Percentiles rank a stretch among this genome's conserved stretches.
Evolutionary conservation across 371 early-diverging fungal species (phyloP).

Genomic region (Aphelidium insulamus): DNA sequence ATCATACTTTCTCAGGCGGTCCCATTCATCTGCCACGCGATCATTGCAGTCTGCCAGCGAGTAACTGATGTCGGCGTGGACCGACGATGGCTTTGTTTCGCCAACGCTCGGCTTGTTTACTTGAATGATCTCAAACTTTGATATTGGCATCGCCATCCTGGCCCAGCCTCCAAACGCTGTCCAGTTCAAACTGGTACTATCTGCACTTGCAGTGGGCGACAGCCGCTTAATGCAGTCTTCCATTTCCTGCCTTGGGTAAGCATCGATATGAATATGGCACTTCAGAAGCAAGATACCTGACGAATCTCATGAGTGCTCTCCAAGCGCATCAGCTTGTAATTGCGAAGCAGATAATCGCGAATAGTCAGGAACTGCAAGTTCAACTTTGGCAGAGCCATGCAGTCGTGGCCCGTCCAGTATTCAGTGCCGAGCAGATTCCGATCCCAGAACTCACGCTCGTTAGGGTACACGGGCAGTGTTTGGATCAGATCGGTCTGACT

Average conservation of each 20-base stretch:
- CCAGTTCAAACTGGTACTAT: too few relatives aligned
- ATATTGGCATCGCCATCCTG: slow-evolving; percentile 59
- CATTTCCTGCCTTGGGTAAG: too few relatives aligned
- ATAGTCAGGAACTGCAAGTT: slow-evolving; percentile 78
- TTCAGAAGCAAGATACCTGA: too few relatives aligned
- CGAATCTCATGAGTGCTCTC: slow-evolving; percentile 62
- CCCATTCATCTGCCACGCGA: slow-evolving; percentile 66
- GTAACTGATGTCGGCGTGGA: slow-evolving; percentile 45
- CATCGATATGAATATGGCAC: too few relatives aligned
- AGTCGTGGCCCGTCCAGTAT: too few relatives aligned
- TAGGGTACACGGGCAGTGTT: slow-evolving; percentile 51
- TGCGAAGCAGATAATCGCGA: slow-evolving; percentile 69
- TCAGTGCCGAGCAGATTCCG: too few relatives aligned
- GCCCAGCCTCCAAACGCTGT: slow-evolving; percentile 78
- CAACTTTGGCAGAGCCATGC: slow-evolving; percentile 65
- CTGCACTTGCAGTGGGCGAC: too few relatives aligned
- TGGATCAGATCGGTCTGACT: slow-evolving; percentile 47
- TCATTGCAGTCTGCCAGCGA: slow-evolving; percentile 25
- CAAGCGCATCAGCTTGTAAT: slow-evolving; percentile 53
- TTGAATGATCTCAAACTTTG: slow-evolving; percentile 33
- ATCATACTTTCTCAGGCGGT: slow-evolving; percentile 52
- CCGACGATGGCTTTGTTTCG: slow-evolving; percentile 38
- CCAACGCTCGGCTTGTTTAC: slow-evolving; percentile 54
- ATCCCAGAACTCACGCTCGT: slow-evolving; percentile 20
- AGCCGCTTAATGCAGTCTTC: too few relatives aligned